phyloP scores from a whole-genome alignment of 2,329 filamentous ascomycete genomes.

The Pochonia chlamydosporia region DNA sequence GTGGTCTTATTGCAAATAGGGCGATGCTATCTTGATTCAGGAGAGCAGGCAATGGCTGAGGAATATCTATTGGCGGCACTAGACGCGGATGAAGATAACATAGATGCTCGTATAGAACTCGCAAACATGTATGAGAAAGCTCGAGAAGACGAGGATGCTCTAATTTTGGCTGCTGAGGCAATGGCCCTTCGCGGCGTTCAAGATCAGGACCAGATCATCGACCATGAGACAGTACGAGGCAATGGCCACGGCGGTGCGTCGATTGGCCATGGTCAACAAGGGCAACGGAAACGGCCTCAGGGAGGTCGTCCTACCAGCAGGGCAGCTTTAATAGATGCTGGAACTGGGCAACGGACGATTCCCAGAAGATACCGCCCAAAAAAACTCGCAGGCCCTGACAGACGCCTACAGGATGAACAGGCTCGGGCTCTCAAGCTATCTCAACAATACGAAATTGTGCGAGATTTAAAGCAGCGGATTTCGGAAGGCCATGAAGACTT shows the following conservation, averaged over 20 bases:
- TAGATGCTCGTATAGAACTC: conserved; percentile 72
- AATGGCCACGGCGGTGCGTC: not conserved
- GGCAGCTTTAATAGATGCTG: not conserved
- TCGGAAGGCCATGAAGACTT: conserved; percentile 37
- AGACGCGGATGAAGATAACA: conserved; percentile 63
- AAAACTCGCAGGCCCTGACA: conserved; percentile 37
- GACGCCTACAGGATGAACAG: conserved; percentile 38
- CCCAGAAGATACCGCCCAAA: conserved; percentile 39
- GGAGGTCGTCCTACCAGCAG: not conserved
- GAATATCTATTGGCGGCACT: conserved; percentile 71
- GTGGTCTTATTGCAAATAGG: conserved; percentile 51
- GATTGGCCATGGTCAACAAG: not conserved
- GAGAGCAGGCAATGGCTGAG: conserved; percentile 63
- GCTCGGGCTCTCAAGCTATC: conserved; percentile 32
- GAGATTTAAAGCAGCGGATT: conserved; percentile 35
- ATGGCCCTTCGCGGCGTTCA: conserved; percentile 54
- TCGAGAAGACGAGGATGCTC: conserved; percentile 68
- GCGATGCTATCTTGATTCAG: conserved; percentile 62
- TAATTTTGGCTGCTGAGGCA: conserved; percentile 71
- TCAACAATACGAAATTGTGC: conserved; percentile 38
- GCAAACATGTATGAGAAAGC: conserved; percentile 79
- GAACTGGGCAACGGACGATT: conserved; percentile 11
- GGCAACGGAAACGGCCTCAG: not conserved
- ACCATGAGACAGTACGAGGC: not conserved
- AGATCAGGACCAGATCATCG: conserved; percentile 20